phyloP scores from a whole-genome alignment of 495 filamentous ascomycete genomes.

The Schizothecium vesticola region DNA sequence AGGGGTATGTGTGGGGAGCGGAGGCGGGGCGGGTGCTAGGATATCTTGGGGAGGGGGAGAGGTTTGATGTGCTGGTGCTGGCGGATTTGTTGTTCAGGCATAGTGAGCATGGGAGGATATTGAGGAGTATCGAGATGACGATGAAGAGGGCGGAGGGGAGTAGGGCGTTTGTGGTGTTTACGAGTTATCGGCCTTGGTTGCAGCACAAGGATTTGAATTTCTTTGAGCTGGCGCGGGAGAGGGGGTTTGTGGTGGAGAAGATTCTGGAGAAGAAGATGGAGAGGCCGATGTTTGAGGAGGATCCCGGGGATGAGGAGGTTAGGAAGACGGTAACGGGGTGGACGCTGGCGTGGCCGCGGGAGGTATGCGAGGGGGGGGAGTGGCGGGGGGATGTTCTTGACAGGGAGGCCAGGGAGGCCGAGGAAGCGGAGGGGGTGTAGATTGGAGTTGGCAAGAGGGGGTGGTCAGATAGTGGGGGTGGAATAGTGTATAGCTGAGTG shows the following conservation, averaged over 20 bases:
- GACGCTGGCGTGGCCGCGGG: slow-evolving; percentile 51
- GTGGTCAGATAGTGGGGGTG: background rate
- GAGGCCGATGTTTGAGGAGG: slow-evolving; percentile 79
- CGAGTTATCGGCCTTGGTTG: slow-evolving; percentile 87
- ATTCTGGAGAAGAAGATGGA: slow-evolving; percentile 76
- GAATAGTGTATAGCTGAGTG: background rate
- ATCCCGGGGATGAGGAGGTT: slow-evolving; percentile 71
- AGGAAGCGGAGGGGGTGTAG: background rate
- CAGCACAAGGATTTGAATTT: slow-evolving; percentile 77
- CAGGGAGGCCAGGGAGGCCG: background rate
- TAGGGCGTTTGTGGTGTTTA: slow-evolving; percentile 82
- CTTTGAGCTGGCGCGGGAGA: slow-evolving; percentile 65
- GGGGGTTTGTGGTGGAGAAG: slow-evolving; percentile 68
- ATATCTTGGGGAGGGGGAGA: slow-evolving; percentile 31
- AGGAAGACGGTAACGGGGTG: slow-evolving; percentile 79
- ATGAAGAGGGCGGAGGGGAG: slow-evolving; percentile 50
- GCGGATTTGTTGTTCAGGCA: slow-evolving; percentile 89
- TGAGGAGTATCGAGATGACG: slow-evolving; percentile 61
- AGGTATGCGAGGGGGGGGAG: slow-evolving; percentile 10
- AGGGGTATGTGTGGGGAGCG: slow-evolving; percentile 79
- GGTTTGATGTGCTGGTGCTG: slow-evolving; percentile 76
- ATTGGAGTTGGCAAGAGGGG: background rate
- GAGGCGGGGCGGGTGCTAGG: slow-evolving; percentile 46
- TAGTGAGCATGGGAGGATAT: slow-evolving; percentile 71
- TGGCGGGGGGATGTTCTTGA: background rate